Conservation (phyloP, 495 filamentous ascomycete species). For the Trichoderma virens region DNA sequence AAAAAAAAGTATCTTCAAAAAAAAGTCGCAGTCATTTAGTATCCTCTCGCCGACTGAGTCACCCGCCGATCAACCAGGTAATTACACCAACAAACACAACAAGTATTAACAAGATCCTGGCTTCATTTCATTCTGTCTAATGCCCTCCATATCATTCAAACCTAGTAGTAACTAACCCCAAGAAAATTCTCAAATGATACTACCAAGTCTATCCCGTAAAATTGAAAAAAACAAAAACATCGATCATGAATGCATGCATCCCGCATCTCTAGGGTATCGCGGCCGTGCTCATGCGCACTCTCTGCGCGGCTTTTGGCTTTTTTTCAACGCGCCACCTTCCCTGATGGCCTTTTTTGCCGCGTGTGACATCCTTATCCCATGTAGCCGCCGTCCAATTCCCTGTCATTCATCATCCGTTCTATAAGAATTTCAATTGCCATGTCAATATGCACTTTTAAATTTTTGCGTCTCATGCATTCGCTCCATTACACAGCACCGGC, state of each 20-base stretch:
- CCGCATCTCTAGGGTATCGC: conserved; percentile 8
- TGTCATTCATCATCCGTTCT: conserved; percentile 11
- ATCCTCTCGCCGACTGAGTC: not conserved
- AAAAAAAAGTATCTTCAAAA: too few species aligned
- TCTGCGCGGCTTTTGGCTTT: not conserved
- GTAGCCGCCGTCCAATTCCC: conserved; percentile 6
- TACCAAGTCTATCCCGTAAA: conserved; percentile 10
- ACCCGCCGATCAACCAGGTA: not conserved
- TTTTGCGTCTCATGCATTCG: not conserved
- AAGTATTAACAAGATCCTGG: too few species aligned
- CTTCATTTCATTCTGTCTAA: conserved; percentile 1
- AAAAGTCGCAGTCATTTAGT: too few species aligned
- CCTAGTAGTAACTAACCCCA: not conserved
- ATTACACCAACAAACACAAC: not conserved
- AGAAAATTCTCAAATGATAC: conserved; percentile 4
- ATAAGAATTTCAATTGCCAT: conserved; percentile 2
- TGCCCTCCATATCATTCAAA: not conserved
- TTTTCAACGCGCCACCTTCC: conserved; percentile 10
- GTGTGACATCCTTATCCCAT: conserved; percentile 22
- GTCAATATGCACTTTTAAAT: not conserved
- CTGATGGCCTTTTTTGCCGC: conserved; percentile 23
- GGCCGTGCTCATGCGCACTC: conserved; percentile 2
- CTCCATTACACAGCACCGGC: conserved; percentile 50
- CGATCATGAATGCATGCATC: conserved; percentile 8
- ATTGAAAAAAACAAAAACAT: not conserved